These are phyloP conservation scores for Bipolaris victoriae DNA, from an alignment of 2,329 filamentous ascomycete species.

Conservation along the genomic window DNA sequence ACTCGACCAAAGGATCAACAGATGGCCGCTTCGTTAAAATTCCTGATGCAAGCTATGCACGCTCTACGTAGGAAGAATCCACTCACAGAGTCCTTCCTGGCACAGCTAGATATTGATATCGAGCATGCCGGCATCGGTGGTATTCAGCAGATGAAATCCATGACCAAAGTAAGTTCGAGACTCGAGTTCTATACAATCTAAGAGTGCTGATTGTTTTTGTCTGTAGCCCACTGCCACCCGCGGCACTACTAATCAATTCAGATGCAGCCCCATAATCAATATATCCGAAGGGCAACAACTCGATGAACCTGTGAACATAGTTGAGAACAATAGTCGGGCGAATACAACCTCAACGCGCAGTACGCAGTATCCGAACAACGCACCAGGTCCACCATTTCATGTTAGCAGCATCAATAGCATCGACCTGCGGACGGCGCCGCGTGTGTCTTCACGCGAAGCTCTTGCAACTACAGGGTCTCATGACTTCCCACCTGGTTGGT, in stretches of 20 bases:
- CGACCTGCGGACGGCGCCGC: constrained; percentile 27
- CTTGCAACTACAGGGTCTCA: constrained; percentile 4
- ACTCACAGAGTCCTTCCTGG: constrained; percentile 90
- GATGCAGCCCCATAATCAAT: constrained; percentile 44
- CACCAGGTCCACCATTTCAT: constrained; percentile 34
- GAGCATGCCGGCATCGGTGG: constrained; percentile 67
- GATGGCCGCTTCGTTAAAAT: constrained; percentile 81
- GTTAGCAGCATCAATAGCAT: constrained; percentile 27
- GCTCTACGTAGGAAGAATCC: constrained; percentile 87
- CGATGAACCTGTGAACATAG: constrained; percentile 37
- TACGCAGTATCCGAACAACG: constrained; percentile 20
- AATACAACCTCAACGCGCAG: background rate
- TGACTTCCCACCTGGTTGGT: constrained; percentile 13
- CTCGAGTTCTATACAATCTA: background rate
- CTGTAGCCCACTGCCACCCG: constrained; percentile 22
- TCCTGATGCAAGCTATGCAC: constrained; percentile 88
- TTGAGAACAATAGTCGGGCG: constrained; percentile 21
- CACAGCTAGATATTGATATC: constrained; percentile 90
- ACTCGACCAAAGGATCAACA: constrained; percentile 84
- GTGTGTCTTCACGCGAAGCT: constrained; percentile 5
- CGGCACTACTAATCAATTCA: constrained; percentile 35
- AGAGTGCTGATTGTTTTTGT: constrained; percentile 10
- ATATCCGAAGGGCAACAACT: constrained; percentile 42
- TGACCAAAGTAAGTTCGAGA: constrained; percentile 15
- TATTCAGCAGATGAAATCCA: constrained; percentile 58